These are phyloP conservation scores for Penicillium tannophilum DNA, from an alignment of 495 filamentous ascomycete genomes.

Conservation along the genomic window DNA sequence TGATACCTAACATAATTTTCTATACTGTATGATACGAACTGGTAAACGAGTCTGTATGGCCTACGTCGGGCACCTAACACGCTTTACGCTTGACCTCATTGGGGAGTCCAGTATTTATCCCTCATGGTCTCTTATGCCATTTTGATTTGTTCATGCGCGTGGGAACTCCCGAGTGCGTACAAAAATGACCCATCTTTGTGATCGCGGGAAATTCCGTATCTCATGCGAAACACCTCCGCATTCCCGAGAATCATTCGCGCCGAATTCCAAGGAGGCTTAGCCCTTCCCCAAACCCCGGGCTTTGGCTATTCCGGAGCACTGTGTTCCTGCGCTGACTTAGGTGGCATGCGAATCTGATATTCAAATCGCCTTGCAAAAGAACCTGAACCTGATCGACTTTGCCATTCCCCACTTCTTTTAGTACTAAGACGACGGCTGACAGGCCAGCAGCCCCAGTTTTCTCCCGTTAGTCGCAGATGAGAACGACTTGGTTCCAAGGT, in stretches of 20 bases:
- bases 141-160: neutral
- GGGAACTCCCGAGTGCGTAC: neutral
- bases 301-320: constrained; percentile 21
- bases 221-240: neutral
- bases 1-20: no score
- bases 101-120: neutral
- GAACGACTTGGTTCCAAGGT: constrained; percentile 18
- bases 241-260: neutral
- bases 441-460: constrained; percentile 27
- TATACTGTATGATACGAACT: neutral
- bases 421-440: neutral
- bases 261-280: neutral
- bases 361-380: constrained; percentile 1
- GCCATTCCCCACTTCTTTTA: constrained; percentile 4
- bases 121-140: neutral
- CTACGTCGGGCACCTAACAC: neutral
- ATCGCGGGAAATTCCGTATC: constrained; percentile 4
- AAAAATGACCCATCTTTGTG: neutral
- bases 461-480: constrained; percentile 14
- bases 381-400: constrained; percentile 2
- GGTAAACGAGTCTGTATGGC: neutral
- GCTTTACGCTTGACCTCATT: neutral
- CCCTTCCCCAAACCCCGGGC: constrained; percentile 3
- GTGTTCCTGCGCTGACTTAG: constrained; percentile 17
- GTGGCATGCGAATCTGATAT: constrained; percentile 20